Evolutionary conservation across 2,329 filamentous ascomycete species (phyloP), one percentile per base, ranked within the genome.

Genomic region (Aaosphaeria pasadenensis): DNA sequence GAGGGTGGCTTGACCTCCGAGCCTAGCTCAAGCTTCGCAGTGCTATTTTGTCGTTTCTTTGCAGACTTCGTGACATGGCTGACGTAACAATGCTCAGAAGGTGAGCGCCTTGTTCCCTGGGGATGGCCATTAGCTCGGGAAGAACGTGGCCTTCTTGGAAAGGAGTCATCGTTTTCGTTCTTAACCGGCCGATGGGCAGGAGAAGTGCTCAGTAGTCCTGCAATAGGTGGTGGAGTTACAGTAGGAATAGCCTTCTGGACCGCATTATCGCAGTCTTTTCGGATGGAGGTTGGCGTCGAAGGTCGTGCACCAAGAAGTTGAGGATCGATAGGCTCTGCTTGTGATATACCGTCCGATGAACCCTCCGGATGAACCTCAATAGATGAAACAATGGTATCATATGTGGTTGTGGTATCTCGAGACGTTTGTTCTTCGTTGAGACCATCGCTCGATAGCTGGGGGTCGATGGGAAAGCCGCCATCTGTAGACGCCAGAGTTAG

Each of bases 41-140:
- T 48, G 38, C 57, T 61, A 35, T 57, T 54, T 13, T 54, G 56
- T 33, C 56, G 54, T 36, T 52, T 57, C 58, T 52, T 5, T 57
- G 65, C 58, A 3, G 60, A 63, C 36, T 65, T 70, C 7, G 65
- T 62, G 7, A 63, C 64, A 30, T 57, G 61, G 44, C 55, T 63
- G 31, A 55, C 59, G 17, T 53, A 46, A 42, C 55, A 58, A 33
- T 50, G 13, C 38, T 58, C 38, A 6, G 49, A 44, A 44, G 57
- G 58, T 4, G 59, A 64, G 32, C 58, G 60, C 30, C 53, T 60
- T 6, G 57, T 43, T 49, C 60, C 64, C 32, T 51, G 56, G 11
- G 43, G 47, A 24, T 46, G 43, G 6, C 55, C 55, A 9, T 52
- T 49, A 17, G 33, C 30, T 44, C 39, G 49, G 24, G 43, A 7